phyloP scores from a whole-genome alignment of 139 green algal genomes.

The Ettlia oleoabundans region DNA sequence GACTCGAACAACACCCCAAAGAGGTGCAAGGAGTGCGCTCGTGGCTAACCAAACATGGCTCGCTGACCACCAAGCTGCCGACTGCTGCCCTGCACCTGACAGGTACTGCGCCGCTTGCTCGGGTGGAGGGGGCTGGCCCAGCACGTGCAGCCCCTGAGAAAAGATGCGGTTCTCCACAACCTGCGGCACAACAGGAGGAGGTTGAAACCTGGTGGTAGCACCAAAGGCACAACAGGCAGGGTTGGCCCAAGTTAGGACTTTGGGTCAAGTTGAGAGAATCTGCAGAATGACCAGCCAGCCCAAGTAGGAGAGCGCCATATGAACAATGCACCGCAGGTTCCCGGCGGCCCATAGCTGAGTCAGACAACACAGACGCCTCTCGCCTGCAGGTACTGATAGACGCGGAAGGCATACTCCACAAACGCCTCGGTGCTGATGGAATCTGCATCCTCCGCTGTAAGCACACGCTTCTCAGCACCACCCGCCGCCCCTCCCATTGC shows the following conservation, averaged over 20 bases:
- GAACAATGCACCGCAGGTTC: too few relatives aligned
- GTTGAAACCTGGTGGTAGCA: background rate
- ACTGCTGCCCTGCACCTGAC: background rate
- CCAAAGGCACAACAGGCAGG: background rate
- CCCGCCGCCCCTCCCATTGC: background rate
- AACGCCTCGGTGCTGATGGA: slow-evolving; percentile 61
- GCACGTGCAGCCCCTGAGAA: slow-evolving; percentile 92
- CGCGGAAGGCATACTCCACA: slow-evolving; percentile 64
- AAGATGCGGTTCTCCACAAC: slow-evolving; percentile 95
- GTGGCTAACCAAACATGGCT: too few relatives aligned
- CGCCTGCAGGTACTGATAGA: slow-evolving; percentile 89
- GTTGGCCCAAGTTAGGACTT: background rate
- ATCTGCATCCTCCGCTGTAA: slow-evolving; percentile 59
- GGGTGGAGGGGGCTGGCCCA: slow-evolving; percentile 72
- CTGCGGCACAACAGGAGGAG: slow-evolving; percentile 40
- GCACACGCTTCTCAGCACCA: slow-evolving; percentile 1
- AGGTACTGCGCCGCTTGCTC: slow-evolving; percentile 75
- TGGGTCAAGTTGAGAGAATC: too few relatives aligned
- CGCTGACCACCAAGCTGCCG: too few relatives aligned
- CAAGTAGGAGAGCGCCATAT: too few relatives aligned
- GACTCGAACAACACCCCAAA: too few relatives aligned
- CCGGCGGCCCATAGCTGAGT: background rate
- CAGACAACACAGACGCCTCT: background rate
- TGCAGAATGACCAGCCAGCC: too few relatives aligned
- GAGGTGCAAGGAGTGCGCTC: too few relatives aligned